Evolutionary conservation across 2,329 filamentous ascomycete genomes (phyloP), one percentile per base, ranked within the genome.

Genomic region (Colletotrichum endophyticum): DNA sequence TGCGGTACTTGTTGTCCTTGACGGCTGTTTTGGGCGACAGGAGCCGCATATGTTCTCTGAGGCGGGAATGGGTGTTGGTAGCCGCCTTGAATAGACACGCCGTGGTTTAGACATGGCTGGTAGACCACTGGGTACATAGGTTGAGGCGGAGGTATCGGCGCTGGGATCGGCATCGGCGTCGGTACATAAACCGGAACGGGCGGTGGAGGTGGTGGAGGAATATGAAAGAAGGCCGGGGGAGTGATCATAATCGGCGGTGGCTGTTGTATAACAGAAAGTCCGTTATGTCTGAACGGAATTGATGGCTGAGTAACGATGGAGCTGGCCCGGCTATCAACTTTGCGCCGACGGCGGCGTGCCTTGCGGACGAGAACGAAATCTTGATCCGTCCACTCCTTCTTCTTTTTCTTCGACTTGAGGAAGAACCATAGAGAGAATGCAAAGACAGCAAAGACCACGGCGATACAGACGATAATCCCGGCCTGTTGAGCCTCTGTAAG

Each of bases 391-490:
- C 70, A 72, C 6, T 56, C 44, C 19, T 73, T 34, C 28, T 70
- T 66, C 61, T 69, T 74, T 66, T 73, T 77, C 39, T 70, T 77
- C 12, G 72, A 75, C 49, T 2, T 66, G 36, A 30, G 64, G n/a
- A 76, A 85, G 80, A 84, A 88, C 80, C 85, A 81, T 49, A 83
- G 83, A 6, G 82, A 67, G 15, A 86, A 53, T 0, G 80, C 75
- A 4, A 87, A 56, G 12, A 83, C 72, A 15, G 83, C 74, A 6
- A 78, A 77, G 3, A 82, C 78, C 8, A 85, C 72, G 9, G 84
- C 72, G 16, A 83, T 79, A 73, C 83, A 85, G 73, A 86, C 83
- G 19, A 88, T 83, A 34, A 88, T 82, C 3, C 87, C 87, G 27
- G 83, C 84, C 39, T 86, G 81, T 59, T 86, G 81, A 0, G 82